Percentiles rank a stretch among this genome's conserved stretches.
These are phyloP conservation scores for Cicer arietinum DNA, from an alignment of 306 rosid genomes.

Conservation along the genomic window DNA sequence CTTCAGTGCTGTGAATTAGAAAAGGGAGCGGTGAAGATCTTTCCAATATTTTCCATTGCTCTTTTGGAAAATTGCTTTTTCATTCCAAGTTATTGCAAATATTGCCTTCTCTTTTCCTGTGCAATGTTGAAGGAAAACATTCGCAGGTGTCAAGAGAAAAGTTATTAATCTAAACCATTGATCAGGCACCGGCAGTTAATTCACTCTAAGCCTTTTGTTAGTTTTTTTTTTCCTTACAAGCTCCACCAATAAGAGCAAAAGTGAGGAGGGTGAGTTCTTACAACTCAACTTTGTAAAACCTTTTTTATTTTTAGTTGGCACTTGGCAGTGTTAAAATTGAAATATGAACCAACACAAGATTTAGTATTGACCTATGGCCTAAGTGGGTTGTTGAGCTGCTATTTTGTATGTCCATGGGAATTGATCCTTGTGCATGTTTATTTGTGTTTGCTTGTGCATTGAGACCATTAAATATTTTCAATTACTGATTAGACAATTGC, in stretches of 20 bases:
- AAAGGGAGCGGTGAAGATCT: conserved; percentile 1
- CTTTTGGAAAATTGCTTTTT: conserved; percentile 10
- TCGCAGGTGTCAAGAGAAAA: conserved; percentile 11
- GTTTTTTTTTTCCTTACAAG: not conserved
- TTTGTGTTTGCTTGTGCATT: conserved; percentile 21
- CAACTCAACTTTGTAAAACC: conserved; percentile 11
- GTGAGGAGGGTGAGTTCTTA: conserved; percentile 18
- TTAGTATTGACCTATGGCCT: not conserved
- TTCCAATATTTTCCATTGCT: not conserved
- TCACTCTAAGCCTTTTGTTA: conserved; percentile 22
- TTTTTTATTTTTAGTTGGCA: not conserved
- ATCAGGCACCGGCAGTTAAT: conserved; percentile 28
- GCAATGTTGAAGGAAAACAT: conserved; percentile 26
- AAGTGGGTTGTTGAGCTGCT: not conserved
- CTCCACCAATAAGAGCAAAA: conserved; percentile 26
- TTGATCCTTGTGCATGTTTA: conserved; percentile 29
- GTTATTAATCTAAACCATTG: conserved; percentile 16
- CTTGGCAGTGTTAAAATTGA: conserved; percentile 26
- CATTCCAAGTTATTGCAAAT: conserved; percentile 1
- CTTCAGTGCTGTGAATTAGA: conserved; percentile 6
- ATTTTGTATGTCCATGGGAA: conserved; percentile 2
- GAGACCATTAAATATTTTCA: conserved; percentile 28
- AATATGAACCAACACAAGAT: conserved; percentile 1
- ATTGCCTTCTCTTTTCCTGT: conserved; percentile 20
- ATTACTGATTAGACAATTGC: conserved; percentile 28